Evolutionary conservation across 208 protist genomes (phyloP), one percentile per base, ranked within the genome.

Genomic region (Leishmania lainsoni): DNA sequence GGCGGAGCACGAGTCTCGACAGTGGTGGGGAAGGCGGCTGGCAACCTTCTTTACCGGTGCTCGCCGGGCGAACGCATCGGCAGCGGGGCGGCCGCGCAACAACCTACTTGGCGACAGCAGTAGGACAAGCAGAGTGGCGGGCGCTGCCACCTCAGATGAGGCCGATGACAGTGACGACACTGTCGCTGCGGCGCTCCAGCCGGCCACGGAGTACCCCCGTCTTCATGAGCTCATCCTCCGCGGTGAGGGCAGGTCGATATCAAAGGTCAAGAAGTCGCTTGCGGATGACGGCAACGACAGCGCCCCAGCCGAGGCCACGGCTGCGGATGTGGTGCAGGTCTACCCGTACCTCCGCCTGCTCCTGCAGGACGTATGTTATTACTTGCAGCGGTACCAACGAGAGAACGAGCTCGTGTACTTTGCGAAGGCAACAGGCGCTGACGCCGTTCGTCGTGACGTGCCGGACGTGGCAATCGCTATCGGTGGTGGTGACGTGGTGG

Each of bases 341-440:
- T 92, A 89, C 80, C 89, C 92, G 2, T 83, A 89, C 42, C 80
- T 88, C 26, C 77, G 61, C 26, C 70, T 52, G 14, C 87, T 93
- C 20, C 71, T 93, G 48, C 81, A 81, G 42, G 81, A 86, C 39
- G 83, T 91, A 26, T 76, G 81, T 54, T 51, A 29, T 22, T 74
- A 87, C 3, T 61, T 89, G 17, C 78, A 86, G 17, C 84, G 87
- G 81, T 94, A 91, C 75, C 78, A 90, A 58, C 81, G 86, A 32
- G 92, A 96, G 76, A 96, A 96, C 68, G 54, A 70, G 22, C 83
- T 92, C 2, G 85, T 96, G 17, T 94, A 94, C 82, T 91, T 91
- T 17, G 75, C 71, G 22, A 87, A 88, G 29, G 76, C 84, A 16
- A 66, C 76, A 22, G 39, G 81, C 51, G 75, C 83, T 12, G 85